phyloP scores from a whole-genome alignment of 1,284 basidiomycete genomes.

The Chalciporus sp. region DNA sequence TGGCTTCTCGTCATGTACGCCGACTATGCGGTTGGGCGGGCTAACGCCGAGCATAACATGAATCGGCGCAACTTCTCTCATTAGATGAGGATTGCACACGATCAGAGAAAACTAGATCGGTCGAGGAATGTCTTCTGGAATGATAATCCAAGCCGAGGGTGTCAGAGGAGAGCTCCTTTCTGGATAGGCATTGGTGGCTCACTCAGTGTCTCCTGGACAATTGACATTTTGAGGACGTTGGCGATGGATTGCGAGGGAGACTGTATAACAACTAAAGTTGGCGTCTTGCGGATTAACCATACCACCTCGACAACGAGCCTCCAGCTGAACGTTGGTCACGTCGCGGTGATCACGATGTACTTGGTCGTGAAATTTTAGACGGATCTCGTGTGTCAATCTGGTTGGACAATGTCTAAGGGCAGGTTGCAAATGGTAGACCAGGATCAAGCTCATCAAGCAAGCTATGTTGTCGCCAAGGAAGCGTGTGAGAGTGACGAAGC shows the following conservation, averaged over 20 bases:
- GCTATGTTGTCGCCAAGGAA: background rate
- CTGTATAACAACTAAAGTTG: too few relatives aligned
- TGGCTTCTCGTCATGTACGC: constrained; percentile 14
- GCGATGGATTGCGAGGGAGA: too few relatives aligned
- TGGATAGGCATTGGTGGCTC: background rate
- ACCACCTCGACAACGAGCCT: too few relatives aligned
- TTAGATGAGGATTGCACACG: background rate
- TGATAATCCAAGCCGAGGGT: constrained; percentile 1
- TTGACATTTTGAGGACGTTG: too few relatives aligned
- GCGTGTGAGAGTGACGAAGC: background rate
- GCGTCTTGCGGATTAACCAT: too few relatives aligned
- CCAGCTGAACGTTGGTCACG: too few relatives aligned
- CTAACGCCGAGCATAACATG: background rate
- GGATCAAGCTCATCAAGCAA: background rate
- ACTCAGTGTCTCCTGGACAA: too few relatives aligned
- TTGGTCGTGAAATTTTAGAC: background rate
- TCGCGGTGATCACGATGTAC: background rate
- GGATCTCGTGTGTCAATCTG: background rate
- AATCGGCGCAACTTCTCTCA: constrained; percentile 2
- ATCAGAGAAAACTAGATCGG: background rate
- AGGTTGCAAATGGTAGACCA: background rate
- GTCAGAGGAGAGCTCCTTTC: background rate
- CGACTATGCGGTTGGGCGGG: constrained; percentile 15
- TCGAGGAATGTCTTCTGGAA: background rate
- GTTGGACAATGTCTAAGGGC: background rate